Base-by-base conservation (phyloP, 2,329 filamentous ascomycete species). In the Sodiomyces alkalinus region DNA sequence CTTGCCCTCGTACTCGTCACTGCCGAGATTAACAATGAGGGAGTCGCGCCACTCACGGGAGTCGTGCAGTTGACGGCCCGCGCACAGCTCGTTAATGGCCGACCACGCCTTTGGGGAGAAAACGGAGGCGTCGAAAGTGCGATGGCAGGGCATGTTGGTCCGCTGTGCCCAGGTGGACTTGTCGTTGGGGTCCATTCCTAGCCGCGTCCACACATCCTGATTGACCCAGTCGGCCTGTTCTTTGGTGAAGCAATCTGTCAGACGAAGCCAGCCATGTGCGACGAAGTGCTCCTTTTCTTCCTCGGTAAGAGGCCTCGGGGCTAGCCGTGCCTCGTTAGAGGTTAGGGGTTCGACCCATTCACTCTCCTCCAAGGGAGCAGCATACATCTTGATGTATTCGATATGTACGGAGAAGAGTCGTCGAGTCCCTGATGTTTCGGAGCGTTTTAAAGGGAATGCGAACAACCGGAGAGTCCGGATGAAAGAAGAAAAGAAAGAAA, bases 11-110 rank as follows among this genome's bases (percentile, higher is more conserved):
- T 53, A 53, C 28, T 64, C 60, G 1, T 59, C 44, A 2, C 60
- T 68, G 9, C 76, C 76, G 6, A 80, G 59, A 47, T 80, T 80
- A 22, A 80, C 72, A 40, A 80, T 80, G 31, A 80, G 62, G 4
- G 63, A 62, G 51, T 80, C 75, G 37, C 61, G 61, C 74, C 75
- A 80, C n/a, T 51, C 44, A n/a, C 59, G 58, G 17, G 58, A 64
- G 14, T 51, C 44, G 4, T 55, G 49, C 2, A 49, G 45, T 19
- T 76, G 49, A 6, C 61, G 58, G 31, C 74, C 74, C 29, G 74
- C 74, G 32, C 74, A 64, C 7, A 80, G 60, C 46, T 75, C 65
- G 46, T 67, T 71, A 35, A 80, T 77, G 12, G 71, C 73, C 0
- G 58, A 52, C 74, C 74, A 80, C 3, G 72, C 74, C 34, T 64